Evolutionary conservation across 2,329 filamentous ascomycete species (phyloP).

Genomic region (Diaporthe ilicicola): DNA sequence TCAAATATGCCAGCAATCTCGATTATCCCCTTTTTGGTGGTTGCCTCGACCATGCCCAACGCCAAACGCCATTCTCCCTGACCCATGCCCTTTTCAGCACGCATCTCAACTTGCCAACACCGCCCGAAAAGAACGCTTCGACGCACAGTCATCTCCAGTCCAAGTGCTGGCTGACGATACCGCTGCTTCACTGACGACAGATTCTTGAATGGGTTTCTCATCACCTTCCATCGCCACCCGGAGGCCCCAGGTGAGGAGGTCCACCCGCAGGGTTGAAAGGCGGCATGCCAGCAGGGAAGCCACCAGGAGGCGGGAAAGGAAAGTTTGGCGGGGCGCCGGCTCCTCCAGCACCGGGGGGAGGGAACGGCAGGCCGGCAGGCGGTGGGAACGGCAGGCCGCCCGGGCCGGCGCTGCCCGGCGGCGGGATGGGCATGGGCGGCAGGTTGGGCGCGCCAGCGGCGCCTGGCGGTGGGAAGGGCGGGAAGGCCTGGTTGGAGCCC

Average conservation of each 20-base stretch:
- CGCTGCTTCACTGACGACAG: not conserved
- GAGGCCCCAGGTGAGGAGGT: slow-evolving; percentile 33
- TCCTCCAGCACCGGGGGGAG: slow-evolving; percentile 20
- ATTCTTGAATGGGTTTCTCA: slow-evolving; percentile 35
- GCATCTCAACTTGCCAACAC: not conserved
- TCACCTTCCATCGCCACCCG: slow-evolving; percentile 48
- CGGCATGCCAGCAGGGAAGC: slow-evolving; percentile 51
- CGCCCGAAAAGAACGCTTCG: not conserved
- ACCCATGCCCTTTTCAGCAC: not conserved
- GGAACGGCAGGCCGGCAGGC: slow-evolving; percentile 39
- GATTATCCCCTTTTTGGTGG: not conserved
- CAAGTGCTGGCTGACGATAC: not conserved
- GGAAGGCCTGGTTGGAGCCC: slow-evolving; percentile 45
- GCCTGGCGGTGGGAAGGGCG: slow-evolving; percentile 40
- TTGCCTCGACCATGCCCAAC: slow-evolving; percentile 20
- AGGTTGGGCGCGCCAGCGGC: slow-evolving; percentile 32
- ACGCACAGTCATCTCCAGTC: not conserved
- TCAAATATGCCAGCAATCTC: not conserved
- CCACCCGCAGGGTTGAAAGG: slow-evolving; percentile 50
- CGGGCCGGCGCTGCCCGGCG: slow-evolving; percentile 44
- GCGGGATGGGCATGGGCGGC: slow-evolving; percentile 46
- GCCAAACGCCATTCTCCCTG: slow-evolving; percentile 27
- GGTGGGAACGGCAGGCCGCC: slow-evolving; percentile 60
- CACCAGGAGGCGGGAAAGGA: slow-evolving; percentile 49
- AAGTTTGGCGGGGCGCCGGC: slow-evolving; percentile 54